A percentile compares a stretch with the other conserved stretches of the same genome.
Conservation (phyloP, 2,329 filamentous ascomycete genomes). For the Penicillium glabrum region DNA sequence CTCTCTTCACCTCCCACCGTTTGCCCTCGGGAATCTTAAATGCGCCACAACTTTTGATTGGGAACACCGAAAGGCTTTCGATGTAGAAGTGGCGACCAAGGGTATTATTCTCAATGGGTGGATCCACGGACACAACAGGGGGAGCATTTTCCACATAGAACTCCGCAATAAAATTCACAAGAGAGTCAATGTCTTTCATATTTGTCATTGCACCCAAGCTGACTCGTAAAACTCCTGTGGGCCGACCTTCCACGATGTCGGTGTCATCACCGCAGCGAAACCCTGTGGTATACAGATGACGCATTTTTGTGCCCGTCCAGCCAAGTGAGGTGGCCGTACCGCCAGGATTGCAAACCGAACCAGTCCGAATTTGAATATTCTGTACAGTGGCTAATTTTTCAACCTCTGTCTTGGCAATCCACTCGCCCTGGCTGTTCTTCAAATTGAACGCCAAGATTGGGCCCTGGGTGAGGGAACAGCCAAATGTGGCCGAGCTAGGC, state of each 20-base stretch:
- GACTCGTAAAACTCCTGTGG: slow-evolving; percentile 80
- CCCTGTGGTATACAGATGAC: slow-evolving; percentile 78
- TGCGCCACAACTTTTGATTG: slow-evolving; percentile 90
- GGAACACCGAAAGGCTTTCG: slow-evolving; percentile 73
- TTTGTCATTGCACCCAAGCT: slow-evolving; percentile 93
- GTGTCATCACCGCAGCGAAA: slow-evolving; percentile 81
- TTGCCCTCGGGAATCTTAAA: slow-evolving; percentile 65
- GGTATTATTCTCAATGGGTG: slow-evolving; percentile 11
- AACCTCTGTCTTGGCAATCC: slow-evolving; percentile 79
- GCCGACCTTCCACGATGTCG: slow-evolving; percentile 79
- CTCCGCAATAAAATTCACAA: slow-evolving; percentile 70
- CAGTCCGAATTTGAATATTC: slow-evolving; percentile 80
- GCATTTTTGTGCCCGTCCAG: slow-evolving; percentile 78
- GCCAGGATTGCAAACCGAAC: slow-evolving; percentile 88
- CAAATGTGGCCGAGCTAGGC: slow-evolving; percentile 41
- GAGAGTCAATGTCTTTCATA: slow-evolving; percentile 67
- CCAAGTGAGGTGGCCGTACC: slow-evolving; percentile 73
- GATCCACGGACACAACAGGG: slow-evolving; percentile 15
- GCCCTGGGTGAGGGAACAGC: slow-evolving; percentile 55
- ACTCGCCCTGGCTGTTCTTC: slow-evolving; percentile 65
- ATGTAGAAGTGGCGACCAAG: slow-evolving; percentile 49
- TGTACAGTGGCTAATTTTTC: slow-evolving; percentile 81
- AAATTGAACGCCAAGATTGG: slow-evolving; percentile 85
- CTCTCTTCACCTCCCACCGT: slow-evolving; percentile 73
- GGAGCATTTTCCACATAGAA: slow-evolving; percentile 57